Percentiles rank a stretch among this genome's conserved stretches.
These are phyloP conservation scores for Cyamopsis tetragonoloba DNA, from an alignment of 306 rosid genomes.

Conservation along the genomic window DNA sequence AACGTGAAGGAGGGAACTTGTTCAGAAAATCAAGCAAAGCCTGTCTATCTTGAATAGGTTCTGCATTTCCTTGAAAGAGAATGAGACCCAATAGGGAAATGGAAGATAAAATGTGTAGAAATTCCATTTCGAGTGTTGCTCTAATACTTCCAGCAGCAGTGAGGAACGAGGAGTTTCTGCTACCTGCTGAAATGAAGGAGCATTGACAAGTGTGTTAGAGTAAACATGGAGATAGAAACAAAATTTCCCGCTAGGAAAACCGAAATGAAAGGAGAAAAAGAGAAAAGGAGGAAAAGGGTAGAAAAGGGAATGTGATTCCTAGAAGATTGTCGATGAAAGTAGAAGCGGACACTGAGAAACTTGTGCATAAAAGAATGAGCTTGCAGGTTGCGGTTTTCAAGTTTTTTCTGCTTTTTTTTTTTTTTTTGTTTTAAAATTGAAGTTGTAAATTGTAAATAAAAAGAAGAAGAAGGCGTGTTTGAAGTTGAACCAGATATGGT, in stretches of 20 bases:
- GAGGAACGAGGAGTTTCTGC: constrained; percentile 52
- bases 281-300: background rate
- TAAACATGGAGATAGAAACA: constrained; percentile 10
- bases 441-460: background rate
- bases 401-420: background rate
- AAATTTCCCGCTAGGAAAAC: constrained; percentile 24
- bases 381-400: constrained; percentile 35
- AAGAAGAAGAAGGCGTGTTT: constrained; percentile 26
- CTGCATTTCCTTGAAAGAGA: constrained; percentile 46
- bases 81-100: constrained; percentile 45
- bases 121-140: constrained; percentile 34
- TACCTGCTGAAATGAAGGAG: constrained; percentile 11
- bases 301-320: constrained; percentile 47
- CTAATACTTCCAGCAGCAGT: constrained; percentile 30
- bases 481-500: constrained; percentile 28
- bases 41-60: constrained; percentile 70
- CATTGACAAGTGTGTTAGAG: no score
- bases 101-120: constrained; percentile 30
- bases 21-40: constrained; percentile 64
- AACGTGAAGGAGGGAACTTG: constrained; percentile 65
- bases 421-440: background rate
- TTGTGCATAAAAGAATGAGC: constrained; percentile 46
- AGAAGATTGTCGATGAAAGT: constrained; percentile 72
- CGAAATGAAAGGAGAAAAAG: constrained; percentile 21
- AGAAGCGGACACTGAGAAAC: constrained; percentile 47